Evolutionary conservation across 345 rosid genomes (phyloP).

Genomic region (Salix purpurea): DNA sequence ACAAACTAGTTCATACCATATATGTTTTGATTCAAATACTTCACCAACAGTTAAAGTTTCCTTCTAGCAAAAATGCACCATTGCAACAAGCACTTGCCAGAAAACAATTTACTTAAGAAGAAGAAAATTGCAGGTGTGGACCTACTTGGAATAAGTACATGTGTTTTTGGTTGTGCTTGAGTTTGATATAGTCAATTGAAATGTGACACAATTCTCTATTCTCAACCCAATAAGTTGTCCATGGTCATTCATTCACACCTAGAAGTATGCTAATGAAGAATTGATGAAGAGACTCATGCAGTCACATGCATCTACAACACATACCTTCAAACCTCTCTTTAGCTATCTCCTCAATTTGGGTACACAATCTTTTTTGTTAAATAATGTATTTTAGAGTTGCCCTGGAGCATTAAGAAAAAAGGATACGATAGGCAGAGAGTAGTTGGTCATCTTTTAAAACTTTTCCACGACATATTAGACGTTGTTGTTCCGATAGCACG

Average conservation of each 20-base stretch:
- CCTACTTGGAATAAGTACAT: background rate
- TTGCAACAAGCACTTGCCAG: background rate
- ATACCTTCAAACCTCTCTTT: background rate
- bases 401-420: conserved; percentile 6
- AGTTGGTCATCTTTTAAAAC: conserved; percentile 75
- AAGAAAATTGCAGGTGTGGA: background rate
- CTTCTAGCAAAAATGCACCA: background rate
- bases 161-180: background rate
- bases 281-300: background rate
- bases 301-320: background rate
- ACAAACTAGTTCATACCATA: background rate
- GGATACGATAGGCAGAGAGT: conserved; percentile 88
- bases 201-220: background rate
- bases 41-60: background rate
- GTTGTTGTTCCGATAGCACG: conserved; percentile 65
- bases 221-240: background rate
- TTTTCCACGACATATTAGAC: conserved; percentile 78
- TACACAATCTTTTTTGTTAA: background rate
- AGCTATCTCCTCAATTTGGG: background rate
- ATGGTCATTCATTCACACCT: background rate
- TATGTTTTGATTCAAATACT: background rate
- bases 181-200: background rate
- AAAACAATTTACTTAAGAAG: background rate
- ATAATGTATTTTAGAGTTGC: background rate
- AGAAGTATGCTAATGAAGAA: background rate